phyloP scores from a whole-genome alignment of 192 early-diverging fungal genomes.

The Funneliformis mosseae region DNA sequence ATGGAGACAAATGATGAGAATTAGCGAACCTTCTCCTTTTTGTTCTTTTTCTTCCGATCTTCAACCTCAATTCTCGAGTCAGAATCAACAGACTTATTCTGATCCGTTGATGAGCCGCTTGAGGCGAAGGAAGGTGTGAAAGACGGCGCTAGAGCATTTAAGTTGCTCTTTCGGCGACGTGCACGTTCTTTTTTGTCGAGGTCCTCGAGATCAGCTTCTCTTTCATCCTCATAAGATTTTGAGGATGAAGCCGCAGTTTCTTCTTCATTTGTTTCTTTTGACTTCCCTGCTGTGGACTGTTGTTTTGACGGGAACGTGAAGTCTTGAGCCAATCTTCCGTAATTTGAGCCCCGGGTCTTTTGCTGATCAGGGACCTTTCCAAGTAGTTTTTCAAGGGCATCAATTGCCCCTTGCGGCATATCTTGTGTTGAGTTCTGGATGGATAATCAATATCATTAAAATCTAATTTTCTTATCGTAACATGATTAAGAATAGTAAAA shows the following conservation, averaged over 20 bases:
- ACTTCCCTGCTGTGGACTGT: background rate
- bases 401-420: constrained; percentile 10
- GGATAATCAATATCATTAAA: background rate
- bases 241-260: background rate
- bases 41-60: constrained; percentile 5
- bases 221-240: background rate
- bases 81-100: background rate
- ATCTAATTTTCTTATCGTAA: background rate
- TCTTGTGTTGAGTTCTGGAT: background rate
- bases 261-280: background rate
- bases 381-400: background rate
- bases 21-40: constrained; percentile 8
- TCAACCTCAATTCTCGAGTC: background rate
- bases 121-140: background rate
- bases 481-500: background rate
- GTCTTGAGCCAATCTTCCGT: background rate
- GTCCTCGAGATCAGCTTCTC: background rate
- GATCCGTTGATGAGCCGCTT: background rate
- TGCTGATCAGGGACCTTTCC: constrained; percentile 11
- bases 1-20: background rate
- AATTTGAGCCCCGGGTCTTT: constrained; percentile 20
- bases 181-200: constrained; percentile 15
- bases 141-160: constrained; percentile 13
- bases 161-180: constrained; percentile 23
- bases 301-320: constrained; percentile 9